phyloP scores from a whole-genome alignment of 2,329 filamentous ascomycete genomes.

The Canariomyces notabilis region DNA sequence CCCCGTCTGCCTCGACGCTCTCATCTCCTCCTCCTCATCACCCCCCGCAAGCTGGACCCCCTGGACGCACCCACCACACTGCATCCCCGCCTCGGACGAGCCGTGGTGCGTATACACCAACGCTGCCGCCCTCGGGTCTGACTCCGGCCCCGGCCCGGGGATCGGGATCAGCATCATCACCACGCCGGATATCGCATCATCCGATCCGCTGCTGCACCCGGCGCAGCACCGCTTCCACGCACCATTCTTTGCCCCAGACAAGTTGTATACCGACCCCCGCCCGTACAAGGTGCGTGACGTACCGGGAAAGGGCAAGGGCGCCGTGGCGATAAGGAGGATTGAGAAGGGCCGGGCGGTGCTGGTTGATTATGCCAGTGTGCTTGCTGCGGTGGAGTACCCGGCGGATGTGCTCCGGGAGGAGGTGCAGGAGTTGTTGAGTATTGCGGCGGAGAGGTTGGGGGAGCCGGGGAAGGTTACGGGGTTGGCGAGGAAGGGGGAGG shows the following conservation, averaged over 20 bases:
- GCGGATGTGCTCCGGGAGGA: conserved; percentile 25
- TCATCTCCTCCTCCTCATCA: neutral
- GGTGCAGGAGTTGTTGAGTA: conserved; percentile 29
- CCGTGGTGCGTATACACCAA: conserved; percentile 28
- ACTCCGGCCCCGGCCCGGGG: conserved; percentile 25
- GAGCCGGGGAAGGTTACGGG: conserved; percentile 27
- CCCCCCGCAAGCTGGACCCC: conserved; percentile 20
- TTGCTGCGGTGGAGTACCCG: conserved; percentile 31
- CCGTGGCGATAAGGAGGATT: conserved; percentile 29
- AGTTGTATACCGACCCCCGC: neutral
- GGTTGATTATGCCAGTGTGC: conserved; percentile 29
- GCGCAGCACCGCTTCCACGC: conserved; percentile 21
- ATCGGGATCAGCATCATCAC: conserved; percentile 33
- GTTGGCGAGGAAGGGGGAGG: conserved; percentile 24
- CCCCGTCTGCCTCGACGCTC: conserved; percentile 1
- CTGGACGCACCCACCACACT: conserved; percentile 27
- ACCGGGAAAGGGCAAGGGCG: conserved; percentile 30
- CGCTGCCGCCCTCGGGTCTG: conserved; percentile 20
- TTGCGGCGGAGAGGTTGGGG: conserved; percentile 28
- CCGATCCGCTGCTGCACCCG: conserved; percentile 24
- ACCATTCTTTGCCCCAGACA: conserved; percentile 12
- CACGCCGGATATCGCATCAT: conserved; percentile 32
- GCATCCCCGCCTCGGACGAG: conserved; percentile 14
- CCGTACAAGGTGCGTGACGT: conserved; percentile 30
- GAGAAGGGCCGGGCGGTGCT: conserved; percentile 28